Conservation (phyloP, 1,284 basidiomycete genomes). For the Leccinum solheimii region DNA sequence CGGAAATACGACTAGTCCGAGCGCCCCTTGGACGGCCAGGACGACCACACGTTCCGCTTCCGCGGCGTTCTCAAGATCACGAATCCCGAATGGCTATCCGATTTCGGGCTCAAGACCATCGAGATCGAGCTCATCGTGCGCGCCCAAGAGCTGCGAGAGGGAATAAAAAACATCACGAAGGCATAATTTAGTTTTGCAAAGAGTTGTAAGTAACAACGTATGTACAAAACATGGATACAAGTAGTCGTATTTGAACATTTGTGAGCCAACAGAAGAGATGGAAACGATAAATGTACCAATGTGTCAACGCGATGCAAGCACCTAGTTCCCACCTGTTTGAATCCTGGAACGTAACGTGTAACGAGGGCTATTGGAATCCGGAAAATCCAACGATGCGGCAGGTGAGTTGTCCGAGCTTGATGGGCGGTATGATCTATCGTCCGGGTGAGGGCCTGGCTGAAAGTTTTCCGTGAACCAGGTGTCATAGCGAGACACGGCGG, state of each 20-base stretch:
- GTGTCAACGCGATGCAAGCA: background rate
- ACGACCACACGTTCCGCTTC: conserved; percentile 39
- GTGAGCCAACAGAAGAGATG: background rate
- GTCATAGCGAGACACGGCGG: too few relatives aligned
- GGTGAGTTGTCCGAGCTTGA: background rate
- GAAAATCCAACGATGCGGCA: background rate
- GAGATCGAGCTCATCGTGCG: conserved; percentile 44
- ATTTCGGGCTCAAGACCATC: conserved; percentile 40
- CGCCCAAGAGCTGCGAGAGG: conserved; percentile 25
- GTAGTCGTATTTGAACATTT: background rate
- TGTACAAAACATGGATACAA: too few relatives aligned
- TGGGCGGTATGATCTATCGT: background rate
- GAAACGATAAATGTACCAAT: background rate
- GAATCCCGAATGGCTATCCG: conserved; percentile 46
- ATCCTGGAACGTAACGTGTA: background rate
- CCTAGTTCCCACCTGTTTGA: background rate
- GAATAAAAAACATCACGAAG: too few relatives aligned
- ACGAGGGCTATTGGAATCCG: background rate
- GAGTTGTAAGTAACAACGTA: too few relatives aligned
- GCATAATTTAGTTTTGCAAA: too few relatives aligned
- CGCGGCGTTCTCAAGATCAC: conserved; percentile 49
- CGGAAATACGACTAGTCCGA: conserved; percentile 19
- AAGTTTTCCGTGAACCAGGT: too few relatives aligned
- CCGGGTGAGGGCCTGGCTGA: background rate
- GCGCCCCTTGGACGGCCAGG: conserved; percentile 12